These are phyloP conservation scores for Coemansia sp. DNA, from an alignment of 192 early-diverging fungal species.

Conservation along the genomic window DNA sequence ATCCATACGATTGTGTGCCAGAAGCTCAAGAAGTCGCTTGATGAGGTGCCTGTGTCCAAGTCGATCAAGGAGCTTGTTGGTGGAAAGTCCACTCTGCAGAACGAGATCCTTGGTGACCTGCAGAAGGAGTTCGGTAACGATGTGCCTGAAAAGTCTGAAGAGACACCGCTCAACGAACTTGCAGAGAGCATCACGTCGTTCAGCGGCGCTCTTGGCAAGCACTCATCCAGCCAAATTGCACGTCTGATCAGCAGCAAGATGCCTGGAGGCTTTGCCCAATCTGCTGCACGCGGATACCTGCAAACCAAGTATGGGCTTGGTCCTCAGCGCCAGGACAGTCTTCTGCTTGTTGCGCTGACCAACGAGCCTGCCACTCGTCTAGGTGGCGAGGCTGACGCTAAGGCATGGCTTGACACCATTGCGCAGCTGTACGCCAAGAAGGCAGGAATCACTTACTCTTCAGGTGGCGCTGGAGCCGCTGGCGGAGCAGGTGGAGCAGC, in stretches of 20 bases:
- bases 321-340: constrained; percentile 74
- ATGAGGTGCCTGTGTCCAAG: constrained; percentile 70
- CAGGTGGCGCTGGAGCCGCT: constrained; percentile 48
- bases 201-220: constrained; percentile 83
- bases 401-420: constrained; percentile 80
- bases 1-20: constrained; percentile 83
- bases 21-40: constrained; percentile 88
- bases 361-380: constrained; percentile 85
- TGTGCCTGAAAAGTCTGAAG: constrained; percentile 89
- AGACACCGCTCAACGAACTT: constrained; percentile 81
- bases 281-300: constrained; percentile 63
- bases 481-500: constrained; percentile 14
- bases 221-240: constrained; percentile 67
- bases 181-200: constrained; percentile 60
- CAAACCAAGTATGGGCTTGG: constrained; percentile 78
- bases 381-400: constrained; percentile 78
- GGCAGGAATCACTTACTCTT: constrained; percentile 70
- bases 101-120: constrained; percentile 85
- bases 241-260: constrained; percentile 83
- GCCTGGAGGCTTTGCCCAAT: constrained; percentile 80
- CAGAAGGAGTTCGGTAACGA: constrained; percentile 59
- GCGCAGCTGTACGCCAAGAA: constrained; percentile 77
- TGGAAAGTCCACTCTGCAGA: constrained; percentile 94
- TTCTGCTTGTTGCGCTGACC: constrained; percentile 77
- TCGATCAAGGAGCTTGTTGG: constrained; percentile 87